phyloP scores from a whole-genome alignment of 495 filamentous ascomycete genomes.

The Wilcoxina mikolae region DNA sequence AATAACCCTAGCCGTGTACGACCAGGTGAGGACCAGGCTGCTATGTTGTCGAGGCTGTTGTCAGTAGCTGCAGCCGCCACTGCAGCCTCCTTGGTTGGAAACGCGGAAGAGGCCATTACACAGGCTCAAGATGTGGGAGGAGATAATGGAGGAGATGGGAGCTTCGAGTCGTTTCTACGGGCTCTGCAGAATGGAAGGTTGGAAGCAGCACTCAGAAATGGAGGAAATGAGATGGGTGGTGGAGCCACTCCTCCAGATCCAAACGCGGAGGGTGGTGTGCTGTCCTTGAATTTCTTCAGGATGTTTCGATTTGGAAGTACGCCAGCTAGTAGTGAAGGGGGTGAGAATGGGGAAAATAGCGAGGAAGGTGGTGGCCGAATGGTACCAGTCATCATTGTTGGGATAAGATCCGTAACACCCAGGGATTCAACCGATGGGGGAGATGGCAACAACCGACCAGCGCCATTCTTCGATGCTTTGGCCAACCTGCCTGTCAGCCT shows the following conservation, averaged over 20 bases:
- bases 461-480: constrained; percentile 47
- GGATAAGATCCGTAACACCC: constrained; percentile 53
- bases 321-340: constrained; percentile 30
- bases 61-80: constrained; percentile 47
- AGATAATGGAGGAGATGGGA: constrained; percentile 42
- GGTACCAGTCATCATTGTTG: constrained; percentile 40
- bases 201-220: constrained; percentile 31
- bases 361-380: constrained; percentile 36
- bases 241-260: constrained; percentile 15
- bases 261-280: constrained; percentile 30
- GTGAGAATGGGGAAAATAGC: constrained; percentile 36
- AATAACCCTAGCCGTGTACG: constrained; percentile 38
- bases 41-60: constrained; percentile 41
- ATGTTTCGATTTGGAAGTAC: constrained; percentile 46
- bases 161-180: constrained; percentile 42
- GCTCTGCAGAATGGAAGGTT: constrained; percentile 42
- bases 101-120: constrained; percentile 38
- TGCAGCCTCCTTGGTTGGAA: constrained; percentile 45
- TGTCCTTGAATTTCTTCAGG: constrained; percentile 44
- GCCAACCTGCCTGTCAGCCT: constrained; percentile 37
- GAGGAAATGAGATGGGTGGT: constrained; percentile 30
- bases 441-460: constrained; percentile 32
- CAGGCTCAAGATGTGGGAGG: constrained; percentile 45
- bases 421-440: constrained; percentile 35
- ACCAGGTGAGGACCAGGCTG: constrained; percentile 43